Conservation (phyloP, 2,329 filamentous ascomycete genomes). For the Periconia macrospinosa region DNA sequence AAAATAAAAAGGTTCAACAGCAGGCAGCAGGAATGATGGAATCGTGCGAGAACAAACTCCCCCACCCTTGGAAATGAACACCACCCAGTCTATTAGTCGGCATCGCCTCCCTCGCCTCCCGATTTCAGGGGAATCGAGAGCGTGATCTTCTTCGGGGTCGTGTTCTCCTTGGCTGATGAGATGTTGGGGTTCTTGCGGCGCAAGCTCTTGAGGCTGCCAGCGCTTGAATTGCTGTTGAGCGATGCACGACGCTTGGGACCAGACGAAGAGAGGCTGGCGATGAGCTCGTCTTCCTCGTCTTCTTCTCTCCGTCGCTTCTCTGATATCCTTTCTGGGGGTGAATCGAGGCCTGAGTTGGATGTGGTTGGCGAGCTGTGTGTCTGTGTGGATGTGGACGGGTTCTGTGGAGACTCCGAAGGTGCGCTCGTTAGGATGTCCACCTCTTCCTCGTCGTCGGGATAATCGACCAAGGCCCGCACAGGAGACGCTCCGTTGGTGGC, state of each 20-base stretch:
- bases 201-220: constrained; percentile 38
- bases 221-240: constrained; percentile 36
- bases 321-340: constrained; percentile 72
- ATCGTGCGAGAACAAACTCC: constrained; percentile 2
- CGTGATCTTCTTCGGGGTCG: constrained; percentile 45
- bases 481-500: constrained; percentile 65
- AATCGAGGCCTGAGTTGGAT: constrained; percentile 22
- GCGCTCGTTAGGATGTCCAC: constrained; percentile 57
- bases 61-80: background rate
- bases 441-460: constrained; percentile 85
- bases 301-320: constrained; percentile 92
- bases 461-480: constrained; percentile 77
- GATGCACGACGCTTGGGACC: constrained; percentile 49
- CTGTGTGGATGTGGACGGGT: constrained; percentile 23
- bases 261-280: constrained; percentile 74
- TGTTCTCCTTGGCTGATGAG: constrained; percentile 47
- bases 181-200: constrained; percentile 48
- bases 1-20: constrained; percentile 15
- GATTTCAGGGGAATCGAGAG: constrained; percentile 45
- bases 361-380: constrained; percentile 26
- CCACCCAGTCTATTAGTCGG: constrained; percentile 23
- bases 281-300: constrained; percentile 81
- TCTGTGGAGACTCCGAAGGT: constrained; percentile 34
- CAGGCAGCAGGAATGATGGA: constrained; percentile 27
- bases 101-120: constrained; percentile 32